Evolutionary conservation across 257 asterid species (phyloP).

Genomic region (Fraxinus excelsior): DNA sequence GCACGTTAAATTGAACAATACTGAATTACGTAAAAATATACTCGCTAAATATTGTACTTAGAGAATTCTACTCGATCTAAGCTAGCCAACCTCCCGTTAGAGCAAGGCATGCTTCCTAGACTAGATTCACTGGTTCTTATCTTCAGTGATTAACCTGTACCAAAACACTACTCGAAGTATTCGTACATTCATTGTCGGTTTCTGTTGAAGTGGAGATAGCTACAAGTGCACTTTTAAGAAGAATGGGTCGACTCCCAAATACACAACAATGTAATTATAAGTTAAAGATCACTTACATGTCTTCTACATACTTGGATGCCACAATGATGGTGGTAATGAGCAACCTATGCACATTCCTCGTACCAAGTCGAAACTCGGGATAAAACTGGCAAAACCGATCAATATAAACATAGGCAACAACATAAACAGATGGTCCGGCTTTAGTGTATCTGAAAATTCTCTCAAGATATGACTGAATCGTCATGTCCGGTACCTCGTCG

Average conservation of each 20-base stretch:
- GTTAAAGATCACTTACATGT: slow-evolving; percentile 57
- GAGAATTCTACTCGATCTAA: too few species aligned
- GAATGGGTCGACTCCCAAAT: too few species aligned
- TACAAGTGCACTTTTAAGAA: neutral
- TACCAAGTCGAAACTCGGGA: slow-evolving; percentile 71
- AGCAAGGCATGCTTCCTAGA: too few species aligned
- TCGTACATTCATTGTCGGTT: too few species aligned
- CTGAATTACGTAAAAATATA: too few species aligned
- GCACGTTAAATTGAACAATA: too few species aligned
- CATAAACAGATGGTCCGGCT: slow-evolving; percentile 89
- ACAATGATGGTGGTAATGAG: slow-evolving; percentile 85
- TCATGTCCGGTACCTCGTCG: slow-evolving; percentile 77
- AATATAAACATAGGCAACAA: slow-evolving; percentile 82
- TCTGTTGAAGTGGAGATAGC: neutral
- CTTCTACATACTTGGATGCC: slow-evolving; percentile 95
- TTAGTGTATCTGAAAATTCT: slow-evolving; percentile 80
- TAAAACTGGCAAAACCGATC: slow-evolving; percentile 69
- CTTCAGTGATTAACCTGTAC: too few species aligned
- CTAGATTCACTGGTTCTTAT: too few species aligned
- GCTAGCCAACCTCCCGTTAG: too few species aligned
- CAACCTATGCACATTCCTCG: slow-evolving; percentile 74
- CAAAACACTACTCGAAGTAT: too few species aligned
- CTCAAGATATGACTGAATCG: slow-evolving; percentile 76
- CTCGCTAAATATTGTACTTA: too few species aligned
- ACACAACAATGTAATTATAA: neutral